Conservation (phyloP, 176 grass and related monocot species). For the Otatea glauca region DNA sequence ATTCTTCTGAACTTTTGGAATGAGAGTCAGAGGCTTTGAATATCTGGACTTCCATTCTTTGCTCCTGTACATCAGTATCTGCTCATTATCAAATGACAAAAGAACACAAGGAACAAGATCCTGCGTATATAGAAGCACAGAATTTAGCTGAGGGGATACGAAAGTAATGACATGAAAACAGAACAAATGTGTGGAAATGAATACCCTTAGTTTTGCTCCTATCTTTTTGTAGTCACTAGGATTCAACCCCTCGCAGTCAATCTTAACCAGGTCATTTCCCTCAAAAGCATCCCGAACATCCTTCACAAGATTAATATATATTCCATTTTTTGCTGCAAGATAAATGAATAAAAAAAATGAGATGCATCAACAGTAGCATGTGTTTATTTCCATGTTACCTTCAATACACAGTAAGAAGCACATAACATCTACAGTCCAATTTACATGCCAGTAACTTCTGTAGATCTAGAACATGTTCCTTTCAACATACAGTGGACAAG, state of each 20-base stretch:
- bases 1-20: conserved; percentile 52
- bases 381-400: not conserved
- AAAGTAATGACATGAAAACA: conserved; percentile 36
- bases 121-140: conserved; percentile 56
- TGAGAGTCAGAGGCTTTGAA: conserved; percentile 47
- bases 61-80: conserved; percentile 91
- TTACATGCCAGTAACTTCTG: conserved; percentile 24
- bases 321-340: conserved; percentile 88
- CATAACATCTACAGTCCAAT: conserved; percentile 6
- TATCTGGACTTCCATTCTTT: conserved; percentile 92
- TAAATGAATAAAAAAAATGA: conserved; percentile 21
- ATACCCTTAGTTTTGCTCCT: conserved; percentile 89
- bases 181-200: conserved; percentile 19
- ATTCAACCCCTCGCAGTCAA: conserved; percentile 87
- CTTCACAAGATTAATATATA: conserved; percentile 90
- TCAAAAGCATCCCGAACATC: conserved; percentile 90
- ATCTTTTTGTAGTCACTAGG: conserved; percentile 99
- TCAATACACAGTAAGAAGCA: conserved; percentile 23
- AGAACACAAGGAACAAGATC: conserved; percentile 93
- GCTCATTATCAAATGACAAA: conserved; percentile 88
- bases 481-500: not conserved
- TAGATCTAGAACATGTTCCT: not conserved
- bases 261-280: conserved; percentile 75
- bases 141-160: conserved; percentile 23
- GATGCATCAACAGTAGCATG: not conserved